Percentiles rank a stretch among this genome's conserved stretches.
Conservation (phyloP, 2,329 filamentous ascomycete genomes). For the Fusarium subglutinans region DNA sequence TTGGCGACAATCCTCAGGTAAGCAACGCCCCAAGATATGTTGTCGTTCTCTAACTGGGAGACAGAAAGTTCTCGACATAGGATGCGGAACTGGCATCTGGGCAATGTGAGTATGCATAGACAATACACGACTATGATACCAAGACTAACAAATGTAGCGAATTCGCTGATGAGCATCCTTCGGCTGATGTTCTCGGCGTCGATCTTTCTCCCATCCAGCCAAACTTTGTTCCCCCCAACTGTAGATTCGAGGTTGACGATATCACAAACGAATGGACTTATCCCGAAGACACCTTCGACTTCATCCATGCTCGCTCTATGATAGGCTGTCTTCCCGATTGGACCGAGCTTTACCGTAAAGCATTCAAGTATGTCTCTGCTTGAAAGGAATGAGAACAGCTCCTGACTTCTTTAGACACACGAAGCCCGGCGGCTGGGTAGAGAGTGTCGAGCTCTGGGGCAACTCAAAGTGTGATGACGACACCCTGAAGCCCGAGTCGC, state of each 20-base stretch:
- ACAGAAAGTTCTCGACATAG: constrained; percentile 43
- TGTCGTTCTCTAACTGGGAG: fast-evolving
- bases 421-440: constrained; percentile 33
- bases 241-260: constrained; percentile 72
- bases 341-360: constrained; percentile 57
- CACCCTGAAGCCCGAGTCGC: constrained; percentile 20
- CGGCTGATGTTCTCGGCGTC: constrained; percentile 59
- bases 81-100: constrained; percentile 52
- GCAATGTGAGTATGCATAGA: constrained; percentile 39
- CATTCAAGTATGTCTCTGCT: constrained; percentile 51
- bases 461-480: constrained; percentile 40
- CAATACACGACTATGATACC: background rate
- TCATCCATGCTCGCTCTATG: constrained; percentile 66
- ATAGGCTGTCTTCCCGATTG: constrained; percentile 64
- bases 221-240: constrained; percentile 66
- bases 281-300: constrained; percentile 61
- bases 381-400: constrained; percentile 40
- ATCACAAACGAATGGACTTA: constrained; percentile 62
- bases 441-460: constrained; percentile 35
- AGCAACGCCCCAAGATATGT: fast-evolving
- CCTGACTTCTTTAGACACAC: background rate
- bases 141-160: constrained; percentile 22
- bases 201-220: constrained; percentile 69
- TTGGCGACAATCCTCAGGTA: constrained; percentile 42
- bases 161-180: constrained; percentile 54